Conservation (phyloP, 75 land plant genomes). For the Sequoia sempervirens region DNA sequence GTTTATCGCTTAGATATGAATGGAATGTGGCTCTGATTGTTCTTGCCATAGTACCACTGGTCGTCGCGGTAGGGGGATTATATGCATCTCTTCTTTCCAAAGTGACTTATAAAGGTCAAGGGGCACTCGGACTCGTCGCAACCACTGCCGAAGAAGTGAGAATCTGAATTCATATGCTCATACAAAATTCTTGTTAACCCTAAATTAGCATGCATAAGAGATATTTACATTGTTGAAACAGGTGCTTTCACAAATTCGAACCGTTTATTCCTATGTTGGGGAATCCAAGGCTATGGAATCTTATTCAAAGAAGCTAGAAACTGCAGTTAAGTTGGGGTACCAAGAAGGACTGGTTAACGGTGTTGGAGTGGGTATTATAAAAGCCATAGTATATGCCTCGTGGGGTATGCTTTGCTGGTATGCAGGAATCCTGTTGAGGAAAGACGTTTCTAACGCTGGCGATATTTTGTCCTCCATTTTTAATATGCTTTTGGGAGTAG, state of each 20-base stretch:
- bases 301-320: constrained; percentile 19
- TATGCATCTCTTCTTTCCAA: too few relatives aligned
- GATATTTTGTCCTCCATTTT: constrained; percentile 55
- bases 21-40: constrained; percentile 50
- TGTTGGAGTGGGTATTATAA: constrained; percentile 52
- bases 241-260: constrained; percentile 59
- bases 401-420: constrained; percentile 22
- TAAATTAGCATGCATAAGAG: too few relatives aligned
- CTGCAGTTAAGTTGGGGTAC: constrained; percentile 36
- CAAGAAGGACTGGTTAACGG: constrained; percentile 61
- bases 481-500: constrained; percentile 68
- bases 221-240: constrained; percentile 38
- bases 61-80: too few relatives aligned
- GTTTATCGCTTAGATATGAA: constrained; percentile 28
- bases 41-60: constrained; percentile 17
- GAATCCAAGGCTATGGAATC: constrained; percentile 30
- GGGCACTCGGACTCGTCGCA: too few relatives aligned
- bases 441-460: constrained; percentile 45
- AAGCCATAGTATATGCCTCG: constrained; percentile 42
- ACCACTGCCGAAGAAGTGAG: constrained; percentile 13
- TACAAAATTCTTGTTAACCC: too few relatives aligned
- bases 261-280: constrained; percentile 62
- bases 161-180: too few relatives aligned
- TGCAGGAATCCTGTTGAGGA: constrained; percentile 43
- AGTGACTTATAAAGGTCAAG: too few relatives aligned